Evolutionary conservation across 768 basidiomycete species (phyloP), one percentile per base, ranked within the genome.

Genomic region (Asterophora lycoperdoides): DNA sequence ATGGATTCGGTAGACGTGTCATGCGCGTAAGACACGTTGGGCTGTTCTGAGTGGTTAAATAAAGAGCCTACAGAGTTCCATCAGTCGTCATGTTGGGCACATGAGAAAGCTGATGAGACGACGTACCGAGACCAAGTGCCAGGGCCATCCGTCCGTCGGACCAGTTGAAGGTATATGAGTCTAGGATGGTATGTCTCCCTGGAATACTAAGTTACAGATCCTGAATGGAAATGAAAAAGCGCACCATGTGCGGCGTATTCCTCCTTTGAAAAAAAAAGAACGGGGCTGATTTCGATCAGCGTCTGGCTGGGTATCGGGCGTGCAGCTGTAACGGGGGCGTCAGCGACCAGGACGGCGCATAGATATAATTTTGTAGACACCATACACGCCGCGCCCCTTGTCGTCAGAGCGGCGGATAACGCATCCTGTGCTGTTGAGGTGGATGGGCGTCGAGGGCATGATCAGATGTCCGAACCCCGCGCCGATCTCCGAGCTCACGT

Each of bases 211-310:
- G 39, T 35, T 4, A 5, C 9, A 32, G 32, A 9, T 37, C 26
- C 14, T 37, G 14, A 1, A 23, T 14, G 35, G 17, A 6, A 19
- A 10, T 9, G 11, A 30, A 18, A 18, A 43, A 39, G 19, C 17
- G 33, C 68, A 56, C 83, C 80, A 65, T 89, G 77, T 4, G 63
- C 60, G 38, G 78, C 72, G 56, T 92, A 93, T 67, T 93, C 90
- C 19, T 79, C 72, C 48, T 76, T 74, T 4, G 70, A 63, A 59
- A 94, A 80, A 9, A 95, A 69, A n/a, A 95, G 68, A 15, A 91
- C 89, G 2, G 94, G 93, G 53, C 86, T 87, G 56, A 83, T 78
- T 64, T 96, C 94, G 52, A 97, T 62, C n/a, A 86, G 56, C 0
- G 85, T 84, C 10, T 78, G 73, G 9, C 75, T 66, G 15, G 83